Conservation (phyloP, 2,329 filamentous ascomycete genomes). For the Colletotrichum costaricense region DNA sequence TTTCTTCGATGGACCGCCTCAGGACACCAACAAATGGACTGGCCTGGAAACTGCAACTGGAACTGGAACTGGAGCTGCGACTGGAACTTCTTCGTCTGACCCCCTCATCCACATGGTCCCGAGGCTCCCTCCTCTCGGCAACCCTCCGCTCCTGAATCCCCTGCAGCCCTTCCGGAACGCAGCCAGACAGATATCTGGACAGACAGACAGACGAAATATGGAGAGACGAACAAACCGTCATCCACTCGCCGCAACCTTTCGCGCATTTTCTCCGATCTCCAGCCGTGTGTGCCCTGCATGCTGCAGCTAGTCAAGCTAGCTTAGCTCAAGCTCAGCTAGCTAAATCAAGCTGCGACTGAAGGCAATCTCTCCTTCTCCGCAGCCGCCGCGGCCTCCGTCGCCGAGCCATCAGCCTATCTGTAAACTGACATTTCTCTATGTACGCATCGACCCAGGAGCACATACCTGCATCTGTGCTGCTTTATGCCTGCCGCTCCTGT, state of each 20-base stretch:
- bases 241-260: slow-evolving; percentile 3
- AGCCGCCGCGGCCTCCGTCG: slow-evolving; percentile 6
- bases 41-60: slow-evolving; percentile 27
- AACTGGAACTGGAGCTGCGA: slow-evolving; percentile 3
- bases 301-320: slow-evolving; percentile 1
- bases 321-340: slow-evolving; percentile 21
- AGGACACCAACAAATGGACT: slow-evolving; percentile 7
- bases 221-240: not conserved
- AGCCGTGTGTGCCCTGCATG: slow-evolving; percentile 13
- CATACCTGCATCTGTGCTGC: slow-evolving; percentile 20
- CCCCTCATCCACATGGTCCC: slow-evolving; percentile 26
- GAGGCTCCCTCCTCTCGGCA: slow-evolving; percentile 28
- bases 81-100: slow-evolving; percentile 33
- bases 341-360: slow-evolving; percentile 4
- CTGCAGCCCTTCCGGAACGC: slow-evolving; percentile 27
- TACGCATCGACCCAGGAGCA: slow-evolving; percentile 14
- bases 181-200: not conserved
- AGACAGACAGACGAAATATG: slow-evolving; percentile 13
- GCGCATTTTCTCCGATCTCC: slow-evolving; percentile 17
- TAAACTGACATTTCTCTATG: slow-evolving; percentile 11
- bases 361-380: slow-evolving; percentile 9
- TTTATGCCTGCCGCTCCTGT: slow-evolving; percentile 29
- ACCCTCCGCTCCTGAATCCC: slow-evolving; percentile 27
- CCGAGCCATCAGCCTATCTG: slow-evolving; percentile 18
- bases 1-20: slow-evolving; percentile 18